Conservation (phyloP, 2,329 filamentous ascomycete genomes). For the Cordyceps cateniannulata region DNA sequence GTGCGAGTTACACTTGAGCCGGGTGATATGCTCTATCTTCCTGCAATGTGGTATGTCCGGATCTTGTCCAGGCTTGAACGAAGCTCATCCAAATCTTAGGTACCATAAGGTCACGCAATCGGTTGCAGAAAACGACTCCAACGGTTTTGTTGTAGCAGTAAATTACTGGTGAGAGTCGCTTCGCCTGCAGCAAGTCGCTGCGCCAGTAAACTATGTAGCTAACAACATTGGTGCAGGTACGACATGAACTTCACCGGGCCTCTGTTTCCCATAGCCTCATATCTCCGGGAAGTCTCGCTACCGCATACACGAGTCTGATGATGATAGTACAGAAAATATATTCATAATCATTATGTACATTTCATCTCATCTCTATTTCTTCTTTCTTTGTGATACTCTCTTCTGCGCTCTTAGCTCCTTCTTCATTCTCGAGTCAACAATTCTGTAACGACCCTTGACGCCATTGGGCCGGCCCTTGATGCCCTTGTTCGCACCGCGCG, state of each 20-base stretch:
- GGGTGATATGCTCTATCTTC: constrained; percentile 78
- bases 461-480: constrained; percentile 81
- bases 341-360: constrained; percentile 7
- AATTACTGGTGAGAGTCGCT: constrained; percentile 65
- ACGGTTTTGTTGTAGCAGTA: constrained; percentile 69
- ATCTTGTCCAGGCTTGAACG: background rate
- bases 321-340: constrained; percentile 13
- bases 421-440: constrained; percentile 92
- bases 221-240: constrained; percentile 47
- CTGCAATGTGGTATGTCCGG: constrained; percentile 62
- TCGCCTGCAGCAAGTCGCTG: background rate
- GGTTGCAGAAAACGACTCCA: constrained; percentile 53
- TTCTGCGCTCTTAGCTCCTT: constrained; percentile 91
- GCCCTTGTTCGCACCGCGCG: constrained; percentile 75
- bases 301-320: constrained; percentile 12
- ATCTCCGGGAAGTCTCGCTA: constrained; percentile 39
- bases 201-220: background rate
- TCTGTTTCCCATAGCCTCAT: constrained; percentile 56
- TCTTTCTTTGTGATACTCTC: constrained; percentile 67
- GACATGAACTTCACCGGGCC: constrained; percentile 71
- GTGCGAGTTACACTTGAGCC: constrained; percentile 61
- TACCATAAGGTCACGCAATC: constrained; percentile 77
- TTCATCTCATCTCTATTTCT: constrained; percentile 26
- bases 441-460: constrained; percentile 94
- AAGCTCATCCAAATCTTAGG: constrained; percentile 29